Percentiles rank a stretch among this genome's conserved stretches.
phyloP scores from a whole-genome alignment of 768 basidiomycete genomes.

The Cystobasidium tubakii region DNA sequence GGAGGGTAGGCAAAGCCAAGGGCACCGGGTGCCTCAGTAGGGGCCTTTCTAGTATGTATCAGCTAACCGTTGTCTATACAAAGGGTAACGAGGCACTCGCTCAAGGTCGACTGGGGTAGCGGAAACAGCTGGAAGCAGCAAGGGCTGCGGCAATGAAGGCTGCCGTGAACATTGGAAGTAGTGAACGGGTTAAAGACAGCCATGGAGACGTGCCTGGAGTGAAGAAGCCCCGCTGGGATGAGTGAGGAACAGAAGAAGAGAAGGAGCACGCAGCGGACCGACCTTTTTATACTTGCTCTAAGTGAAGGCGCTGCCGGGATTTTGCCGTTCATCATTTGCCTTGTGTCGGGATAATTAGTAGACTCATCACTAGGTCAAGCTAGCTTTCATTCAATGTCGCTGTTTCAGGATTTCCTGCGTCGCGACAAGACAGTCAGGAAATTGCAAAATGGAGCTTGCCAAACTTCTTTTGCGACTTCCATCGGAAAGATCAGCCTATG shows the following conservation, averaged over 20 bases:
- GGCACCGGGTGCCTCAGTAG: constrained; percentile 2
- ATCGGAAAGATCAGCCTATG: no score
- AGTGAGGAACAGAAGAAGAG: background rate
- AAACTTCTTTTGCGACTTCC: no score
- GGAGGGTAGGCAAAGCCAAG: constrained; percentile 14
- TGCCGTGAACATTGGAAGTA: background rate
- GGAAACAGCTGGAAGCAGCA: background rate
- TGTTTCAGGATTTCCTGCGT: no score
- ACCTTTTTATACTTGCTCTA: background rate
- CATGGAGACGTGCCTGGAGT: no score
- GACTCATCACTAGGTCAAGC: no score
- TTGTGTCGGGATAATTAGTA: background rate
- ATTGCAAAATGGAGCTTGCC: no score
- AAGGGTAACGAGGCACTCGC: no score
- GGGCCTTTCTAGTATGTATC: background rate
- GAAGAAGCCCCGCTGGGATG: background rate
- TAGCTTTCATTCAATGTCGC: no score
- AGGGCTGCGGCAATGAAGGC: constrained; percentile 1
- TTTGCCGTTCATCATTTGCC: background rate
- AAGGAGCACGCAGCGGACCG: background rate
- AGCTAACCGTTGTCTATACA: no score
- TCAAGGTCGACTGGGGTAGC: background rate
- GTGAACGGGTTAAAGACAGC: no score
- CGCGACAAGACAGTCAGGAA: no score
- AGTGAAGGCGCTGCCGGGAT: background rate